A percentile compares a stretch with the other conserved stretches of the same genome.
Conservation (phyloP, 768 basidiomycete genomes). For the Mycena indigotica region DNA sequence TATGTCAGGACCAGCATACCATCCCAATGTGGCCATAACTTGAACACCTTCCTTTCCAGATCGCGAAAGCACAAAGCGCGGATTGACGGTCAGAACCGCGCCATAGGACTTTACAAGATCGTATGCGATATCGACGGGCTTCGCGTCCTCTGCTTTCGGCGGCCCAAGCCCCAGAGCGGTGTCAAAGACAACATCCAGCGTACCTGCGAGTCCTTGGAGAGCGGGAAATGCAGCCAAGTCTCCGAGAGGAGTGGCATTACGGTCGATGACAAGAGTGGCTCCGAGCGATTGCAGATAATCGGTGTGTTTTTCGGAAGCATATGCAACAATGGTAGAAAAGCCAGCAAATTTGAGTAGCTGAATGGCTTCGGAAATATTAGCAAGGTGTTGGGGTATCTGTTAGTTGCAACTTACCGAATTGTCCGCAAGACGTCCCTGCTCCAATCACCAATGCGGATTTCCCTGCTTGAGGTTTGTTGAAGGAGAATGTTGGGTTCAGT, state of each 20-base stretch:
- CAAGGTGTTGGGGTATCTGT: background rate
- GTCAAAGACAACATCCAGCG: constrained; percentile 3
- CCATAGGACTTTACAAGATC: constrained; percentile 24
- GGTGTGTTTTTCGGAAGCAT: constrained; percentile 16
- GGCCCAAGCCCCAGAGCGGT: background rate
- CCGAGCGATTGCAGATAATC: background rate
- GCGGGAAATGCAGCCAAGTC: background rate
- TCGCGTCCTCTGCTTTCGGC: background rate
- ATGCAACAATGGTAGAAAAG: constrained; percentile 32
- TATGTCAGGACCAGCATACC: background rate
- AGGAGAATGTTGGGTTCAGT: constrained; percentile 20
- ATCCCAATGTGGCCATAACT: background rate
- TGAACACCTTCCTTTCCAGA: background rate
- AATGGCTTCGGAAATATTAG: constrained; percentile 12
- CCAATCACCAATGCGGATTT: constrained; percentile 20
- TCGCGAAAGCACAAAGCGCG: background rate
- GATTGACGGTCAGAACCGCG: constrained; percentile 10
- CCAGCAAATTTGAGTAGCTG: constrained; percentile 32
- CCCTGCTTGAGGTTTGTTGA: constrained; percentile 16
- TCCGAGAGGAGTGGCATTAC: background rate
- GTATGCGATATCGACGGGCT: constrained; percentile 14
- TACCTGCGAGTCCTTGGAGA: background rate
- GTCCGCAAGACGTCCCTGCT: constrained; percentile 11
- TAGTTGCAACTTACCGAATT: constrained; percentile 13
- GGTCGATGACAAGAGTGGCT: background rate